Evolutionary conservation across 2,329 filamentous ascomycete genomes (phyloP).

Genomic region (Paecilomyces fulvus): DNA sequence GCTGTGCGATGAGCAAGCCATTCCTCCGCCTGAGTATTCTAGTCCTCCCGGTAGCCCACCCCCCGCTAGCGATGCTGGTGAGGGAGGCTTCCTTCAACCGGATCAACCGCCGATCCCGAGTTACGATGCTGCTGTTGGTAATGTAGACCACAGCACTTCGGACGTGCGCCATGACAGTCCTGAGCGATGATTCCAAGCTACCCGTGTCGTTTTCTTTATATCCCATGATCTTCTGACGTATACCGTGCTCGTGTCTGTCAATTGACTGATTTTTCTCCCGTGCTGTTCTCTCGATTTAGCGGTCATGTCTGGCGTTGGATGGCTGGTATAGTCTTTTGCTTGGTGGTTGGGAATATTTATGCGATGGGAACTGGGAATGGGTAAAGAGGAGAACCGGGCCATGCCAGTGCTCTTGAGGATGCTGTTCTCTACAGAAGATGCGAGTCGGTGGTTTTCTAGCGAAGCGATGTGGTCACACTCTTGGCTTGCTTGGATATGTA

Average conservation of each 20-base stretch:
- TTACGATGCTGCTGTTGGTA: conserved; percentile 64
- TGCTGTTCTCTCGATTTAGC: conserved; percentile 16
- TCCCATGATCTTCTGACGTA: background rate
- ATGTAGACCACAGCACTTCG: conserved; percentile 11
- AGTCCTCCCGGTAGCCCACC: conserved; percentile 44
- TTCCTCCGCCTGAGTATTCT: conserved; percentile 43
- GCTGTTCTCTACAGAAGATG: background rate
- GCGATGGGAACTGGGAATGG: conserved; percentile 9
- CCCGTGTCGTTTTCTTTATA: background rate
- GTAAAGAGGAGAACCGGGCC: conserved; percentile 6
- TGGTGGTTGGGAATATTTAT: conserved; percentile 10
- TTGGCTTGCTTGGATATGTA: background rate
- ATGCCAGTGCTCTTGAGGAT: background rate
- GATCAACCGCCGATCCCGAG: conserved; percentile 66
- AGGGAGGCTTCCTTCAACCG: conserved; percentile 40
- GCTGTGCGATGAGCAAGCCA: conserved; percentile 21
- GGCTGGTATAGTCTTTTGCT: conserved; percentile 8
- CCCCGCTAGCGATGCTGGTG: conserved; percentile 51
- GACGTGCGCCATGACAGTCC: conserved; percentile 1
- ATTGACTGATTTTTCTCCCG: background rate
- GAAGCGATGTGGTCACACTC: background rate
- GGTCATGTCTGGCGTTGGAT: conserved; percentile 19
- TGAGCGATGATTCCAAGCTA: background rate
- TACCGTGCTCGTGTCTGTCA: background rate
- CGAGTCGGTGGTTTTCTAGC: background rate